Evolutionary conservation across 164 flowering plant species (phyloP).

Genomic region (Chimonanthus praecox): DNA sequence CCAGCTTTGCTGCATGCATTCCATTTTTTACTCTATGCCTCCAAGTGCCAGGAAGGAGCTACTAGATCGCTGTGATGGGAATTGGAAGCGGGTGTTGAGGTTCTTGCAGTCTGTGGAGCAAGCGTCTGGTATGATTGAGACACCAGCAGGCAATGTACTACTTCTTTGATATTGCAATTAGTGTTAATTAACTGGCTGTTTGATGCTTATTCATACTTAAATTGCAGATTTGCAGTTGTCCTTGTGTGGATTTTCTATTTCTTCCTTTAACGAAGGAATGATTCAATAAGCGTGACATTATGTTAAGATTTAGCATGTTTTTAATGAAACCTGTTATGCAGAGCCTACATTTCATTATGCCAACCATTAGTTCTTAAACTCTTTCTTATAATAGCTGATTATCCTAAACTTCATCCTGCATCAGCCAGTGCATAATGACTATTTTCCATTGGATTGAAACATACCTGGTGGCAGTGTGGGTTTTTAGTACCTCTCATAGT

Average conservation of each 20-base stretch:
- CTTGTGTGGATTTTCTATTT: neutral
- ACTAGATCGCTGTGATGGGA: constrained; percentile 57
- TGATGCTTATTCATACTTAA: neutral
- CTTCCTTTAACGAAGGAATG: too few relatives aligned
- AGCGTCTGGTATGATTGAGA: constrained; percentile 57
- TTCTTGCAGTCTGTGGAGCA: constrained; percentile 82
- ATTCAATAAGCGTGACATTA: too few relatives aligned
- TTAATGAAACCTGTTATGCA: too few relatives aligned
- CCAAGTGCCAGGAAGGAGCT: constrained; percentile 35
- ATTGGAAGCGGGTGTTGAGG: constrained; percentile 86
- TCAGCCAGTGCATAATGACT: too few relatives aligned
- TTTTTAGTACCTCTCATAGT: too few relatives aligned
- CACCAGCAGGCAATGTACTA: constrained; percentile 87
- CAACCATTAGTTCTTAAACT: too few relatives aligned
- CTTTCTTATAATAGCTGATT: too few relatives aligned
- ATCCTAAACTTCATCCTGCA: too few relatives aligned
- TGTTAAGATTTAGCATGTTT: too few relatives aligned
- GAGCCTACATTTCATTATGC: too few relatives aligned
- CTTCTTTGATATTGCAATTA: constrained; percentile 25
- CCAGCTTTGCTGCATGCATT: constrained; percentile 48
- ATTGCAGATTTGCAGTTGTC: neutral
- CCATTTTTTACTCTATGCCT: constrained; percentile 38
- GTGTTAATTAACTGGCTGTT: neutral
- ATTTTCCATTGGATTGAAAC: too few relatives aligned
- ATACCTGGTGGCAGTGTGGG: too few relatives aligned